Evolutionary conservation across 2,329 filamentous ascomycete species (phyloP).

Genomic region (Xylaria sp.): DNA sequence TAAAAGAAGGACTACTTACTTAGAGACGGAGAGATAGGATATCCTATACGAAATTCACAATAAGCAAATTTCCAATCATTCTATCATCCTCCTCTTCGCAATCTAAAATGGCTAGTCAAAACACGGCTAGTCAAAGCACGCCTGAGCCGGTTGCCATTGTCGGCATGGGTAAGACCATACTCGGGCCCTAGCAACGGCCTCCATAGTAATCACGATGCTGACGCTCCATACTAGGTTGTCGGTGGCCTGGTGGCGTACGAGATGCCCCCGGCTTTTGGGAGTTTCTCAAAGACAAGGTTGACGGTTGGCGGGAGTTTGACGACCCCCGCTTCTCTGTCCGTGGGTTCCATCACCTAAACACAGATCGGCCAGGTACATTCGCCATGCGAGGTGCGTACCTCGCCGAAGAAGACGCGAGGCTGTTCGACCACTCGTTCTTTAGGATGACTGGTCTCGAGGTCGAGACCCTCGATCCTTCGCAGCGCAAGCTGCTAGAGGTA

Average conservation of each 20-base stretch:
- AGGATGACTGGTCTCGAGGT: conserved; percentile 48
- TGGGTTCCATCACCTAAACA: conserved; percentile 24
- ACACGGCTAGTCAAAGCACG: too few species aligned
- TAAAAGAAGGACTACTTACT: too few species aligned
- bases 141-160: conserved; percentile 27
- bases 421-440: conserved; percentile 55
- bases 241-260: conserved; percentile 23
- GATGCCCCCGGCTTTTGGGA: conserved; percentile 7
- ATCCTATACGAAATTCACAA: too few species aligned
- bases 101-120: too few species aligned
- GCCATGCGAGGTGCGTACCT: conserved; percentile 21
- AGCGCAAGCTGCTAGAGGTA: conserved; percentile 51
- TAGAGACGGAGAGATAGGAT: too few species aligned
- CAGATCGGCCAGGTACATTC: conserved; percentile 6
- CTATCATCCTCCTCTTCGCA: too few species aligned
- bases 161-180: conserved; percentile 29
- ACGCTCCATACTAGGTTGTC: conserved; percentile 21
- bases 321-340: conserved; percentile 13
- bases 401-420: conserved; percentile 42
- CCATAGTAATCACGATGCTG: neutral
- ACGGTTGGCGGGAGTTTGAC: conserved; percentile 15
- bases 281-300: conserved; percentile 7
- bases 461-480: conserved; percentile 52
- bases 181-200: neutral
- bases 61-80: too few species aligned